Base-by-base conservation (phyloP, 352 stramenopile genomes). In the Globisporangium echinulatum region DNA sequence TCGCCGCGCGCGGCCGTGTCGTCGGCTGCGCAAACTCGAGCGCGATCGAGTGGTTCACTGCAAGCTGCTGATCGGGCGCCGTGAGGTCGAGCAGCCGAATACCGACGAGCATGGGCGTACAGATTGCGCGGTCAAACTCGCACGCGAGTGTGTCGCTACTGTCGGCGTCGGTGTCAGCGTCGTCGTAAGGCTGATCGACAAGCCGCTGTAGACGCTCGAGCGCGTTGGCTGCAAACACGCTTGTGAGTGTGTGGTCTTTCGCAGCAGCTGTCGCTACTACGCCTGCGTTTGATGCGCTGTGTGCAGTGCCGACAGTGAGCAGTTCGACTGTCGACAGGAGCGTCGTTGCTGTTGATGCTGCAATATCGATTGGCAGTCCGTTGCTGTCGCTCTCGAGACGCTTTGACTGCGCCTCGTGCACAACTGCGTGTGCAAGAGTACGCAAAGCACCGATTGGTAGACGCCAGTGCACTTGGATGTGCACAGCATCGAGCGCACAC, bases 11-110 rank as follows among this genome's bases (percentile, higher is more conserved):
- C 19, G 81, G 80, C 9, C 59, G 62, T 49, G 84, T 90, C 5
- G 83, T 92, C 4, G 74, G 46, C 36, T 74, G 63, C 2, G 71
- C 58, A 53, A 90, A 92, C 54, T 80, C 63, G 14, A 92, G 42
- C 39, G 78, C 59, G 50, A 92, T 66, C 7, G 64, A 61, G 56
- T 90, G 71, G 42, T 74, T 78, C 25, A 56, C 52, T 39, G 63
- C 19, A 8, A 92, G 62, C 1, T 69, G 67, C 8, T 57, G 54
- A 7, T 62, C 54, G 1, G 55, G 25, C 0, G 61, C 19, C 1
- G 52, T 37, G 40, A 85, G 50, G 38, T 88, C 65, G 0, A 78
- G 78, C 15, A 90, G 48, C 5, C 61, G 67, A 39, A 90, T 88
- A 9, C 62, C 64, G 5, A 79, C 58, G 19, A 90, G 72, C 58